Percentiles rank a stretch among this genome's conserved stretches.
These are phyloP conservation scores for Fraxinus paxiana DNA, from an alignment of 305 asterid genomes.

Conservation along the genomic window DNA sequence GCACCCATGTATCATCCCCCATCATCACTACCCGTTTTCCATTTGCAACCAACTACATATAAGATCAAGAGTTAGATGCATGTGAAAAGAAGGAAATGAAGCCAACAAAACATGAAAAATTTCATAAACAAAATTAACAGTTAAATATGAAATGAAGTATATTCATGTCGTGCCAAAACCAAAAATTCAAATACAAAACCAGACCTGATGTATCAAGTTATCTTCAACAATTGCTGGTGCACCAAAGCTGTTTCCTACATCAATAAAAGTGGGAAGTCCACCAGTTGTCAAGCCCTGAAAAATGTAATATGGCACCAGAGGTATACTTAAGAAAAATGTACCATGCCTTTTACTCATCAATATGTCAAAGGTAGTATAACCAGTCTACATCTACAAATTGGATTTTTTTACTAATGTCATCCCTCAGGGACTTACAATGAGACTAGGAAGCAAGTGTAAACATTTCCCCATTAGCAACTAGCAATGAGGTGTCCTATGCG, in stretches of 20 bases:
- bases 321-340: constrained; percentile 11
- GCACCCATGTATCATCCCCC: constrained; percentile 98
- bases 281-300: constrained; percentile 92
- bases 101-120: not conserved
- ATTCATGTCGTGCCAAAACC: not conserved
- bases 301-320: not conserved
- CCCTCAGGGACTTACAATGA: not conserved
- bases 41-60: constrained; percentile 64
- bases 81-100: not conserved
- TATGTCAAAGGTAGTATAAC: not conserved
- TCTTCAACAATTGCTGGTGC: constrained; percentile 96
- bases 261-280: constrained; percentile 96
- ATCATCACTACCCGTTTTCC: constrained; percentile 92
- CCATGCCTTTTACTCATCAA: constrained; percentile 5
- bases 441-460: not conserved
- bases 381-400: not conserved
- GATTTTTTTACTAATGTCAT: not conserved
- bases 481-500: not conserved
- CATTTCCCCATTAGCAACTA: not conserved
- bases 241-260: constrained; percentile 92
- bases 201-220: constrained; percentile 81
- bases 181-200: not conserved
- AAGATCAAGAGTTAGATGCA: constrained; percentile 21
- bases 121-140: not conserved
- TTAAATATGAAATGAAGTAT: not conserved